Percentiles rank a stretch among this genome's conserved stretches.
Evolutionary conservation across 2,329 filamentous ascomycete genomes (phyloP).

Genomic region (Tolypocladium pustulatum): DNA sequence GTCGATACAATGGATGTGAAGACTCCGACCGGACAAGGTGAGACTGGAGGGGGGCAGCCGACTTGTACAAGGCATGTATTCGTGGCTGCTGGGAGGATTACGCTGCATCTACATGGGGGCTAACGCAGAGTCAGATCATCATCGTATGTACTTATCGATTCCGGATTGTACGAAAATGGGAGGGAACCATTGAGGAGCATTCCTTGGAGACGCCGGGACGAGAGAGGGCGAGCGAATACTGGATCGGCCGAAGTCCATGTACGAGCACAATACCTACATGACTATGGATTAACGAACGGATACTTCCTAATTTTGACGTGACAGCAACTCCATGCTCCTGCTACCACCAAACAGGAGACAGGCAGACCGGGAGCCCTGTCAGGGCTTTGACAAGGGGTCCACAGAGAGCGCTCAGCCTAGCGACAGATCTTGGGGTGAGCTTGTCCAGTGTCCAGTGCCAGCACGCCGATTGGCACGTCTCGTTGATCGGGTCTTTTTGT

Average conservation of each 20-base stretch:
- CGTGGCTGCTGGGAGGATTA: background rate
- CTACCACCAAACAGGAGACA: background rate
- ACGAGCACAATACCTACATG: background rate
- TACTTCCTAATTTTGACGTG: background rate
- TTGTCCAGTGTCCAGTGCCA: background rate
- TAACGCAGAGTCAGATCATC: background rate
- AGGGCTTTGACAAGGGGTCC: background rate
- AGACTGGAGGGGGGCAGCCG: background rate
- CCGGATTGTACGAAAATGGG: background rate
- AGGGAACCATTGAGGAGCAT: background rate
- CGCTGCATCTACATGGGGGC: conserved; percentile 1
- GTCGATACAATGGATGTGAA: background rate
- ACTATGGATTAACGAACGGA: background rate
- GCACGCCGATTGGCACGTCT: background rate
- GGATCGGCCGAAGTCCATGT: background rate
- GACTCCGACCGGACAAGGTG: background rate
- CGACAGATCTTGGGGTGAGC: background rate
- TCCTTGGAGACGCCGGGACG: background rate
- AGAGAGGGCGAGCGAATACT: background rate
- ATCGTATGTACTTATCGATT: background rate
- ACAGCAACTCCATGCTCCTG: background rate
- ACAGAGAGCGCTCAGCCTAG: background rate
- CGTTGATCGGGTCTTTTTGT: background rate
- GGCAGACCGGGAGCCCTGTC: background rate
- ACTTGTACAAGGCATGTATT: background rate